Conservation (phyloP, 1,139 yeast species). For the Meyerozyma elateridarum region DNA sequence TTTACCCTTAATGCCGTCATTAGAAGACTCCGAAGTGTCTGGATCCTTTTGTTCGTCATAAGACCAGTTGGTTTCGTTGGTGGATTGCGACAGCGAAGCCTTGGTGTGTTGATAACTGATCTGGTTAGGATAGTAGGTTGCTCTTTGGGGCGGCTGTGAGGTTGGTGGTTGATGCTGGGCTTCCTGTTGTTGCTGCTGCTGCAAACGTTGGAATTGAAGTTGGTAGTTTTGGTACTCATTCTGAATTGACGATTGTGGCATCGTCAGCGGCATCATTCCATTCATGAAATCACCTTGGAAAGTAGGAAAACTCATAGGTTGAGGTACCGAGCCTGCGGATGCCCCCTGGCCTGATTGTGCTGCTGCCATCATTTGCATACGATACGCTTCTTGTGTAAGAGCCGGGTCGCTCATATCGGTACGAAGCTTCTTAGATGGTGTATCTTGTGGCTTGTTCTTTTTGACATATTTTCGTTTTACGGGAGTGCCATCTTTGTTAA, state of each 20-base stretch:
- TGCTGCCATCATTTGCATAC: conserved; percentile 3
- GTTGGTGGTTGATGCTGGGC: conserved; percentile 13
- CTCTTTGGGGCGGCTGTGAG: conserved; percentile 7
- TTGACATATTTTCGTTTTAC: conserved; percentile 42
- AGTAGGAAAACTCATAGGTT: background rate
- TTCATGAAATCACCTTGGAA: conserved; percentile 1
- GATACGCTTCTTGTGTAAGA: conserved; percentile 2
- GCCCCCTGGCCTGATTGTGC: background rate
- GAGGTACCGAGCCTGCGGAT: background rate
- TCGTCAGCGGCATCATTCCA: conserved; percentile 1
- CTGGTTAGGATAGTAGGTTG: conserved; percentile 7
- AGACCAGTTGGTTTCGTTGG: conserved; percentile 45
- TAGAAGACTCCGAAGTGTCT: conserved; percentile 41
- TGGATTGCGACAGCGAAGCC: conserved; percentile 37
- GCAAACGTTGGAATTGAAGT: conserved; percentile 21
- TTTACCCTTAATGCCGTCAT: conserved; percentile 19
- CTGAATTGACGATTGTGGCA: conserved; percentile 15
- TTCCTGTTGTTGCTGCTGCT: conserved; percentile 17
- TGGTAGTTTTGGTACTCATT: conserved; percentile 29
- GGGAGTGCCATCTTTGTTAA: conserved; percentile 40
- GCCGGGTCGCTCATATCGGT: conserved; percentile 2
- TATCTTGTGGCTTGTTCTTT: conserved; percentile 31
- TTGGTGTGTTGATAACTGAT: conserved; percentile 28
- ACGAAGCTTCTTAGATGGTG: conserved; percentile 32
- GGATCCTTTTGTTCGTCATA: conserved; percentile 41